A percentile compares a stretch with the other conserved stretches of the same genome.
phyloP scores from a whole-genome alignment of 768 basidiomycete genomes.

The Mycena vulgaris region DNA sequence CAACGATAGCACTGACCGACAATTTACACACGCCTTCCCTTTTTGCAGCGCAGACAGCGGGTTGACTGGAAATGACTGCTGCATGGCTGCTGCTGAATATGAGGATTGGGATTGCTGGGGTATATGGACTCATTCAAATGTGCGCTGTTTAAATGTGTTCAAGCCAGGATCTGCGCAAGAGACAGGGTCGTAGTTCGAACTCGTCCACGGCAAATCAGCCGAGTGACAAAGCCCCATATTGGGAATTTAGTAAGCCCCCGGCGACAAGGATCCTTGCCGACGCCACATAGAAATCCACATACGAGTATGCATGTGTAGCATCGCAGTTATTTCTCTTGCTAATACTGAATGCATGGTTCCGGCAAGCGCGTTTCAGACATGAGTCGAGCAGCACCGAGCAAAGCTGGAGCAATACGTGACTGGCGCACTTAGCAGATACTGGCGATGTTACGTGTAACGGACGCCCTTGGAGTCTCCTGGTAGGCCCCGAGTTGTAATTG shows the following conservation, averaged over 20 bases:
- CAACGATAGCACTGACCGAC: constrained; percentile 19
- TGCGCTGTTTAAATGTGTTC: not conserved
- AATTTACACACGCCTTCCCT: constrained; percentile 31
- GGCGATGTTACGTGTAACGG: no score
- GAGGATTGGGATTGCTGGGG: not conserved
- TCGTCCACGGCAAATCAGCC: not conserved
- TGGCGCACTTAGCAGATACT: no score
- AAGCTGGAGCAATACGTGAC: no score
- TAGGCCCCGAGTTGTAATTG: no score
- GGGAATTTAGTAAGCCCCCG: not conserved
- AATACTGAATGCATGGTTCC: not conserved
- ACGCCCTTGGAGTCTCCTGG: no score
- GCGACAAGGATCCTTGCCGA: not conserved
- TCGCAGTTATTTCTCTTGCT: not conserved
- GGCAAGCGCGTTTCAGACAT: not conserved
- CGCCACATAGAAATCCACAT: not conserved
- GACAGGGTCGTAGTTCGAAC: not conserved
- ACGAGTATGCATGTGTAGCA: not conserved
- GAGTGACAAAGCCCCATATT: not conserved
- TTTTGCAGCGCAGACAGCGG: constrained; percentile 13
- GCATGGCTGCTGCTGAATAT: constrained; percentile 4
- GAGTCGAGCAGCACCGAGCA: not conserved
- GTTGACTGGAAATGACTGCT: not conserved
- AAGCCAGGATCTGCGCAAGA: not conserved
- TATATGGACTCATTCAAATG: not conserved